Conservation (phyloP, 2,329 filamentous ascomycete genomes). For the Chaetomium sp. region DNA sequence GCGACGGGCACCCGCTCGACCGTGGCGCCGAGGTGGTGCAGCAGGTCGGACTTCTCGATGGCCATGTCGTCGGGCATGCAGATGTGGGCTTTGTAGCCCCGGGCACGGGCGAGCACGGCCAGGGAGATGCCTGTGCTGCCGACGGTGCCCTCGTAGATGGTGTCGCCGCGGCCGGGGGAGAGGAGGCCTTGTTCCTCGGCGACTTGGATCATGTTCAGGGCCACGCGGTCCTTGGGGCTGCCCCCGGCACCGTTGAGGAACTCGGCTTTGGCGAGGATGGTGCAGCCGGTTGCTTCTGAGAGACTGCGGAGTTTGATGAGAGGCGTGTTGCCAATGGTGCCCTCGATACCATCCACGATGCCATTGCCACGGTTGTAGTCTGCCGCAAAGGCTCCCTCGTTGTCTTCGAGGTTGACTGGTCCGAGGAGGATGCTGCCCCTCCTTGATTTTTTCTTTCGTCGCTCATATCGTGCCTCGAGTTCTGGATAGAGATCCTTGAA, state of each 20-base stretch:
- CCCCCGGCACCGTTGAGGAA: constrained; percentile 94
- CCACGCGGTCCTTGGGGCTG: constrained; percentile 93
- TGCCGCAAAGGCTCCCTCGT: constrained; percentile 44
- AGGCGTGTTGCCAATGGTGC: constrained; percentile 90
- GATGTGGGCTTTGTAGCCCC: constrained; percentile 90
- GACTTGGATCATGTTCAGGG: constrained; percentile 80
- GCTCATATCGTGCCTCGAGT: constrained; percentile 65
- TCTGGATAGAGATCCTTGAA: constrained; percentile 81
- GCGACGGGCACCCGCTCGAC: constrained; percentile 90
- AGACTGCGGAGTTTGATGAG: constrained; percentile 84
- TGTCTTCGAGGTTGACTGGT: constrained; percentile 59
- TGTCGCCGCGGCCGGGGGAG: constrained; percentile 80
- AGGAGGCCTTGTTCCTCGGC: constrained; percentile 80
- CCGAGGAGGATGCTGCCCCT: constrained; percentile 52
- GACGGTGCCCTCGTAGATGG: constrained; percentile 96
- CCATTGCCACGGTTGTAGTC: constrained; percentile 34
- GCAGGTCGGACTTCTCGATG: constrained; percentile 83
- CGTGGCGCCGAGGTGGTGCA: constrained; percentile 86
- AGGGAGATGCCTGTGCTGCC: constrained; percentile 96
- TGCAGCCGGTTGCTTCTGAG: constrained; percentile 82
- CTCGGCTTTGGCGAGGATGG: constrained; percentile 92
- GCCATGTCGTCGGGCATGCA: constrained; percentile 96
- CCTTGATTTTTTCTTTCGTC: constrained; percentile 42
- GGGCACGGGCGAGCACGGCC: constrained; percentile 82
- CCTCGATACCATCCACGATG: constrained; percentile 80